Evolutionary conservation across 805 yeast genomes (phyloP).

Genomic region (Brettanomyces anomalus): DNA sequence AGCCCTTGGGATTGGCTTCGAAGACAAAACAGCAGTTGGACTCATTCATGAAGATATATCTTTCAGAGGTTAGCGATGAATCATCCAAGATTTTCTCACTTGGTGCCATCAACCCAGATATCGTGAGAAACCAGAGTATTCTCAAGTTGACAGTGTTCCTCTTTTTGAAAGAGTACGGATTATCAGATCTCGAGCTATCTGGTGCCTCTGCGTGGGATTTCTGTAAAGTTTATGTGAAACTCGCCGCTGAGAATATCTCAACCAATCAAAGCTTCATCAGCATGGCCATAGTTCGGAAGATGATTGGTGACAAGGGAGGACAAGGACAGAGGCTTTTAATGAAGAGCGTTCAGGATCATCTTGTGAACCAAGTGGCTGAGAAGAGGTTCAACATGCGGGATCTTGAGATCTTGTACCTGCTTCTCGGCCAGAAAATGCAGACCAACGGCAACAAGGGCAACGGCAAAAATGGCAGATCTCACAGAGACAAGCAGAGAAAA

Average conservation of each 20-base stretch:
- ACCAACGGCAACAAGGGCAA: not conserved
- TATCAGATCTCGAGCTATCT: constrained; percentile 45
- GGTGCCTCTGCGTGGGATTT: constrained; percentile 63
- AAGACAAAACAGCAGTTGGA: constrained; percentile 52
- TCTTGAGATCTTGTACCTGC: constrained; percentile 33
- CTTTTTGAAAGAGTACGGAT: constrained; percentile 42
- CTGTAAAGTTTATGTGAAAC: constrained; percentile 40
- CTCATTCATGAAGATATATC: constrained; percentile 45
- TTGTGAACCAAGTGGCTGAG: constrained; percentile 37
- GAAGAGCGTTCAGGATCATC: constrained; percentile 40
- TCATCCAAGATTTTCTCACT: constrained; percentile 52
- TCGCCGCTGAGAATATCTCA: constrained; percentile 21
- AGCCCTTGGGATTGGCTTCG: constrained; percentile 31
- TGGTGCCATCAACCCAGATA: constrained; percentile 68
- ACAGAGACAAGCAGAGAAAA: not conserved
- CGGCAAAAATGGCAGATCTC: not conserved
- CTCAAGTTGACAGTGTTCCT: constrained; percentile 44
- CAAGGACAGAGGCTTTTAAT: constrained; percentile 37
- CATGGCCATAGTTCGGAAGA: constrained; percentile 33
- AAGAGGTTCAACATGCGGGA: constrained; percentile 39
- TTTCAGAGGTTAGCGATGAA: constrained; percentile 56
- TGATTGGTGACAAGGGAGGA: constrained; percentile 49
- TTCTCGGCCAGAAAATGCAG: constrained; percentile 33
- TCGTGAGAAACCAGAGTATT: constrained; percentile 39
- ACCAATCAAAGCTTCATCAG: constrained; percentile 24